phyloP scores from a whole-genome alignment of 2,329 filamentous ascomycete genomes.

The Aspergillus hortae region DNA sequence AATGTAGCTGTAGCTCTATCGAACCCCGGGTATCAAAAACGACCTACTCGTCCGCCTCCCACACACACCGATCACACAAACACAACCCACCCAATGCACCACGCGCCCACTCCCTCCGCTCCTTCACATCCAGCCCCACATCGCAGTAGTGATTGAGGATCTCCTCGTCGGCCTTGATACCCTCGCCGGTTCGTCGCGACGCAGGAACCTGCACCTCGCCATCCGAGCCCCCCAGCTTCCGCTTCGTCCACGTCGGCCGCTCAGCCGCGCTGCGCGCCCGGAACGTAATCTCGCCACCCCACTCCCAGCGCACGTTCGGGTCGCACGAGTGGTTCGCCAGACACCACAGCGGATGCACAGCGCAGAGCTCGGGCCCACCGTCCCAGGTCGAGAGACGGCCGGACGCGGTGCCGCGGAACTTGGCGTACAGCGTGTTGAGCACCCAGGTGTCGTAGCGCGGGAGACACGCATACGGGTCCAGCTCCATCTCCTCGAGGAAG shows the following conservation, averaged over 20 bases:
- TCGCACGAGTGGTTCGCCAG: constrained; percentile 95
- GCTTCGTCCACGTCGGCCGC: constrained; percentile 34
- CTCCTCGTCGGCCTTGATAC: constrained; percentile 73
- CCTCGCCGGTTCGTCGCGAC: constrained; percentile 43
- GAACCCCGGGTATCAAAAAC: background rate
- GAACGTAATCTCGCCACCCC: constrained; percentile 55
- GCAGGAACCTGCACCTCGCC: constrained; percentile 8
- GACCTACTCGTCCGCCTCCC: constrained; percentile 52
- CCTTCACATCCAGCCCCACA: constrained; percentile 69
- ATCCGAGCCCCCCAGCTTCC: constrained; percentile 5
- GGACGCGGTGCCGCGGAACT: constrained; percentile 89
- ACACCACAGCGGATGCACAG: constrained; percentile 94
- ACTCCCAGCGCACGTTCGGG: constrained; percentile 93
- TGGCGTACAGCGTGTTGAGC: constrained; percentile 86
- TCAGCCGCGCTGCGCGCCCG: constrained; percentile 30
- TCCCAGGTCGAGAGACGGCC: constrained; percentile 73
- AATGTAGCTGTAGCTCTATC: background rate
- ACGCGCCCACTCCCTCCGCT: constrained; percentile 82
- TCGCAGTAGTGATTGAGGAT: constrained; percentile 95
- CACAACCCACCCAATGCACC: constrained; percentile 88
- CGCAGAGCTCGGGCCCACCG: constrained; percentile 83
- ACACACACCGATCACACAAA: constrained; percentile 76
- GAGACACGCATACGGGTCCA: constrained; percentile 54
- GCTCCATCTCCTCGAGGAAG: constrained; percentile 60
- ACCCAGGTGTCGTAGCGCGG: constrained; percentile 53